Evolutionary conservation across 371 early-diverging fungal genomes (phyloP).

Genomic region (Batkoa obscura): DNA sequence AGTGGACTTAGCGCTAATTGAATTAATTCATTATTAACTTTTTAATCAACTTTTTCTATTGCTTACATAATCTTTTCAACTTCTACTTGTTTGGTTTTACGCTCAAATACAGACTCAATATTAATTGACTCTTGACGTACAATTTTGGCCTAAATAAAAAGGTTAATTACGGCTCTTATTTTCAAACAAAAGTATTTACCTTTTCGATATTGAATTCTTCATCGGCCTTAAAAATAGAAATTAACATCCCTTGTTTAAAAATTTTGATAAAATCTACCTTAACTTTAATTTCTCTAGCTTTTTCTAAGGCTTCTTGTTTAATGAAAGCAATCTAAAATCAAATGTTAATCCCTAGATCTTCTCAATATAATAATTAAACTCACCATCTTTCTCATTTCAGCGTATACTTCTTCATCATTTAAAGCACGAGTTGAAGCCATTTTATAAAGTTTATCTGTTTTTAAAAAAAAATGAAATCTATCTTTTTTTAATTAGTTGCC

Average conservation of each 20-base stretch:
- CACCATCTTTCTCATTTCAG: slow-evolving; percentile 81
- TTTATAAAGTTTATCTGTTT: neutral
- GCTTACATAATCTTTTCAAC: slow-evolving; percentile 68
- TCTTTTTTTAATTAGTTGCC: too few relatives aligned
- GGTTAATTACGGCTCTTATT: neutral
- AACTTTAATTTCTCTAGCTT: slow-evolving; percentile 93
- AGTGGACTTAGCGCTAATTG: slow-evolving; percentile 78
- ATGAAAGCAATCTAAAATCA: slow-evolving; percentile 65
- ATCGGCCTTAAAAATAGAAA: slow-evolving; percentile 31
- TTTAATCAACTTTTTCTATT: neutral
- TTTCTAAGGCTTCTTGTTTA: slow-evolving; percentile 93
- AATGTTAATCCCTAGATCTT: neutral
- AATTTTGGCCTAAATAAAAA: slow-evolving; percentile 50
- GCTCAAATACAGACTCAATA: slow-evolving; percentile 74
- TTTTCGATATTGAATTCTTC: slow-evolving; percentile 98
- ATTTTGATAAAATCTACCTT: slow-evolving; percentile 34
- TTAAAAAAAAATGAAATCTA: too few relatives aligned
- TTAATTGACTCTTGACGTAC: slow-evolving; percentile 77
- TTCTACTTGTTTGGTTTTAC: slow-evolving; percentile 79
- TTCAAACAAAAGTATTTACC: slow-evolving; percentile 20
- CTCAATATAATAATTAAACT: neutral
- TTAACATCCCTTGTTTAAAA: neutral
- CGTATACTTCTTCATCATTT: slow-evolving; percentile 80
- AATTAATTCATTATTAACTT: neutral
- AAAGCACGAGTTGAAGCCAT: slow-evolving; percentile 27